These are phyloP conservation scores for Chloris gayana DNA, from an alignment of 176 grass and related monocot genomes.

Conservation along the genomic window DNA sequence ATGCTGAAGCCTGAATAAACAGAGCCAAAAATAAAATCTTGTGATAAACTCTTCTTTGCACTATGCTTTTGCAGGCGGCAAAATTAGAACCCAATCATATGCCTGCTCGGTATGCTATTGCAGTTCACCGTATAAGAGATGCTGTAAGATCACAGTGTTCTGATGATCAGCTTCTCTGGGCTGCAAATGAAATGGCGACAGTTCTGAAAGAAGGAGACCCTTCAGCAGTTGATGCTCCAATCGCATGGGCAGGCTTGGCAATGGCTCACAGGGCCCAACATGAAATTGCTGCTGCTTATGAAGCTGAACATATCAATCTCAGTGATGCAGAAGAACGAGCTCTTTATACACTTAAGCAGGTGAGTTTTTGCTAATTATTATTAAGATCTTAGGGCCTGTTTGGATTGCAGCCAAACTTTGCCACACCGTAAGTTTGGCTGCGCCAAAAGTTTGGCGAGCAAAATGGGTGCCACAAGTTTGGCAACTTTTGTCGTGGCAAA, in stretches of 20 bases:
- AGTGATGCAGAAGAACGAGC: constrained; percentile 79
- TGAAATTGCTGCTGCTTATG: constrained; percentile 79
- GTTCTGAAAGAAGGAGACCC: constrained; percentile 93
- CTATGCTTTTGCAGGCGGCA: constrained; percentile 63
- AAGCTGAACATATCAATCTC: constrained; percentile 53
- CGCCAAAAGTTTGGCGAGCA: no score
- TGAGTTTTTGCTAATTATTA: constrained; percentile 40
- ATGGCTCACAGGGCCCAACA: constrained; percentile 91
- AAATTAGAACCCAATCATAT: constrained; percentile 95
- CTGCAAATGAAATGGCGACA: constrained; percentile 87
- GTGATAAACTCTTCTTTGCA: background rate
- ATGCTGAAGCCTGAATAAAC: constrained; percentile 8
- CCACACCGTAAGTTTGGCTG: no score
- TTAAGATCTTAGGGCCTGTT: background rate
- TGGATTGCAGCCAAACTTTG: no score
- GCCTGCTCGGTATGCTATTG: constrained; percentile 90
- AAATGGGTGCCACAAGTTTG: no score
- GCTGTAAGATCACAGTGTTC: constrained; percentile 72
- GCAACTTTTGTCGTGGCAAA: no score
- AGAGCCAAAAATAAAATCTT: background rate
- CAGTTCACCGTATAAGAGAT: constrained; percentile 94
- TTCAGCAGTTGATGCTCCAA: constrained; percentile 80
- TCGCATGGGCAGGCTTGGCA: constrained; percentile 91
- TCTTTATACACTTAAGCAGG: constrained; percentile 85
- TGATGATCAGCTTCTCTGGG: constrained; percentile 90